A percentile compares a stretch with the other conserved stretches of the same genome.
Conservation (phyloP, 148 eudicot genomes). For the Cornus suecica region DNA sequence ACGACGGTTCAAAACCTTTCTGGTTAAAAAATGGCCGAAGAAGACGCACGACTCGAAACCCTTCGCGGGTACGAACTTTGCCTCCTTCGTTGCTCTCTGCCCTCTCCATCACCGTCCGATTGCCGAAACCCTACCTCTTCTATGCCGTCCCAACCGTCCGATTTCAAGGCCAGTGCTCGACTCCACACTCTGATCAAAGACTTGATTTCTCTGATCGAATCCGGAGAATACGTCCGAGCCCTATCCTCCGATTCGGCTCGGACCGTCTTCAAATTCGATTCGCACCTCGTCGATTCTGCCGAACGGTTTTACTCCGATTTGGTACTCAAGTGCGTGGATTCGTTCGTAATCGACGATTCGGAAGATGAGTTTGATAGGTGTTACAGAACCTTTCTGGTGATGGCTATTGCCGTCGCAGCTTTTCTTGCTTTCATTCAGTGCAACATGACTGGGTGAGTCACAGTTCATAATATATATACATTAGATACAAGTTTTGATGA, state of each 20-base stretch:
- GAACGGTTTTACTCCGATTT: conserved; percentile 48
- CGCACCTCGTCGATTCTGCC: conserved; percentile 27
- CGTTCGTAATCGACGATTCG: conserved; percentile 27
- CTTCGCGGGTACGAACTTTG: conserved; percentile 71
- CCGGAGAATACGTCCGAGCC: conserved; percentile 58
- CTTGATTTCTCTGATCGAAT: conserved; percentile 45
- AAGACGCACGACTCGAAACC: conserved; percentile 15
- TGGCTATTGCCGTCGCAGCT: conserved; percentile 65
- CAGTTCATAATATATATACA: neutral
- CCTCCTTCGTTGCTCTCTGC: conserved; percentile 79
- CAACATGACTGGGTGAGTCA: conserved; percentile 67
- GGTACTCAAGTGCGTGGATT: conserved; percentile 38
- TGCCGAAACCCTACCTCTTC: neutral
- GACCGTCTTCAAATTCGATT: conserved; percentile 27
- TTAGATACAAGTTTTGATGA: too few species aligned
- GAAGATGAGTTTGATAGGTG: conserved; percentile 20
- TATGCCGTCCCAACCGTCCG: conserved; percentile 1
- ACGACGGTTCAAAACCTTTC: too few species aligned
- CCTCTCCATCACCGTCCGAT: conserved; percentile 16
- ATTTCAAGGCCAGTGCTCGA: neutral
- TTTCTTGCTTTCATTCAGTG: conserved; percentile 74
- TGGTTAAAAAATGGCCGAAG: conserved; percentile 3
- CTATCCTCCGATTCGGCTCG: conserved; percentile 54
- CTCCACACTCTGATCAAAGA: conserved; percentile 37
- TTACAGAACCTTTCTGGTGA: conserved; percentile 36